Base-by-base conservation (phyloP, 225 moss, liverwort and hornwort species). In the Pleurozium schreberi region DNA sequence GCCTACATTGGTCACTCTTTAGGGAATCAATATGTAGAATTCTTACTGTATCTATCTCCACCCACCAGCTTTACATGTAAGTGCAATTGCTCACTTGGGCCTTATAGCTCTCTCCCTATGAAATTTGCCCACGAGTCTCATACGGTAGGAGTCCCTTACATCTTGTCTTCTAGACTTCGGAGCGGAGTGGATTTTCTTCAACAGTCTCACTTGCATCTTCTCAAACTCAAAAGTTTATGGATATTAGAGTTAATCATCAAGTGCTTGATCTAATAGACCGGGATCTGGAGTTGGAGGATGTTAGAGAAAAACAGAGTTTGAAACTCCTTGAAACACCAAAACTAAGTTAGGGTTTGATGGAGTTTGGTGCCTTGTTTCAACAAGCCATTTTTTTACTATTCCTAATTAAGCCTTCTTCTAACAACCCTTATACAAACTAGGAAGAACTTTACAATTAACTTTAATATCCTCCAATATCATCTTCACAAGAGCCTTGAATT, bases 291-390 rank as follows among this genome's bases (percentile, higher is more conserved):
- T 45, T 20, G 5, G 7, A 50, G 2, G 4, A 16, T 47, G 11
- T 18, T 0, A 11, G 0, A 49, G 4, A 49, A 33, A 49, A 75
- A 12, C 1, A 8, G 0, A 26, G 5, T 16, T 1, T 0, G 2
- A 50, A 75, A 50, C 12, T 75, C 12, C 2, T 20, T 5, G 20
- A 12, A 49, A 0, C 18, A 47, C 11, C 8, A 7, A 75, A 12
- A 50, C 1, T n/a, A n/a, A n/a, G n/a, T n/a, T 50, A 20, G 8
- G 4, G 20, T 19, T 1, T 4, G 0, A 11, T 19, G 12, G 33
- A 75, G 0, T 49, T 75, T 33, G 12, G 6, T 49, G 6, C 1
- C 20, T 0, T 75, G 1, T 49, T 75, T 49, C 31, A 18, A 31
- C 3, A 74, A 47, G 10, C 10, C 4, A 45, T 18, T 47, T 45